These are phyloP conservation scores for Citrus trifoliata DNA, from an alignment of 345 rosid species.

Conservation along the genomic window DNA sequence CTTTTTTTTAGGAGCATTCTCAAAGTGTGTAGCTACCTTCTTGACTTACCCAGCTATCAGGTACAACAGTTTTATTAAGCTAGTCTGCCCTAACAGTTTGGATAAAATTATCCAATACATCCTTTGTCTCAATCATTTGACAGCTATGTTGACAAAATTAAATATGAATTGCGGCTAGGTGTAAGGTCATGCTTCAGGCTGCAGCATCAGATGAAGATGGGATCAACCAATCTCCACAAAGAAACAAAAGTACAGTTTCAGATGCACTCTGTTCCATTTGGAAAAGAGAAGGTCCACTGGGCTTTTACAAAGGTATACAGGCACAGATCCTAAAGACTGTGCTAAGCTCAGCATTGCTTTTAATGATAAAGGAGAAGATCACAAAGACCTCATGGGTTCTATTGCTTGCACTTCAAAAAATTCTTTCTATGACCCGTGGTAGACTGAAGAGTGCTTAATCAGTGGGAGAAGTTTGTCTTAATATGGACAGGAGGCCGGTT, in stretches of 20 bases:
- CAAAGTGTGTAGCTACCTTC: constrained; percentile 78
- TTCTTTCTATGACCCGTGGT: constrained; percentile 34
- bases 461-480: background rate
- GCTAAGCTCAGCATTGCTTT: constrained; percentile 83
- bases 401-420: constrained; percentile 58
- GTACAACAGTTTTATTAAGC: constrained; percentile 22
- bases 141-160: background rate
- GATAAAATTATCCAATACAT: background rate
- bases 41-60: constrained; percentile 95
- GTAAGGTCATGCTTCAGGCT: constrained; percentile 90
- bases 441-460: constrained; percentile 42
- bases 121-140: background rate
- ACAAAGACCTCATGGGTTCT: constrained; percentile 75
- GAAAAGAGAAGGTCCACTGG: constrained; percentile 76
- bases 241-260: constrained; percentile 41
- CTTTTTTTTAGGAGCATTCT: constrained; percentile 78
- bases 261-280: constrained; percentile 60
- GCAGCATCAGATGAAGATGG: constrained; percentile 52
- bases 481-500: background rate
- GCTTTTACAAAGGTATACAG: constrained; percentile 81
- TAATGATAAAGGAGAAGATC: constrained; percentile 96
- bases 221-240: constrained; percentile 25
- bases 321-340: constrained; percentile 97
- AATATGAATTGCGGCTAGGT: constrained; percentile 41
- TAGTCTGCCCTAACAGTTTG: background rate